These are phyloP conservation scores for Venturia aucupariae DNA, from an alignment of 2,329 filamentous ascomycete species.

Conservation along the genomic window DNA sequence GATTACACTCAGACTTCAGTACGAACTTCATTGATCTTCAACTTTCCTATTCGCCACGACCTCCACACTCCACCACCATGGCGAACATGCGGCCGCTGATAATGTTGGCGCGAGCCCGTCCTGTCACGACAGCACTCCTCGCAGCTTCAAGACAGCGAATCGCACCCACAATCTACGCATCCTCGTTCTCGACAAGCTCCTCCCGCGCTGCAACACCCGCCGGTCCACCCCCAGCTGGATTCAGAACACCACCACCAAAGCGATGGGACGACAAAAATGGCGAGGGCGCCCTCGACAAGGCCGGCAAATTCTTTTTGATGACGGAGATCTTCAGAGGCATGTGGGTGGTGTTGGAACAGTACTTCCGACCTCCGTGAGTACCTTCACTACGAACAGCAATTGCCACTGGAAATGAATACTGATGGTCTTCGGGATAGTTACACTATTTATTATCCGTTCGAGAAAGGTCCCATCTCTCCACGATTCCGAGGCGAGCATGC, in stretches of 20 bases:
- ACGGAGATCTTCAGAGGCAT: slow-evolving; percentile 95
- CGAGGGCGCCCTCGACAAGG: slow-evolving; percentile 69
- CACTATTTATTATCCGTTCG: slow-evolving; percentile 97
- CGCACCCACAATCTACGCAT: slow-evolving; percentile 17
- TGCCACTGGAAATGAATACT: not conserved
- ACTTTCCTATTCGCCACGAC: slow-evolving; percentile 18
- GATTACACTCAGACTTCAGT: not conserved
- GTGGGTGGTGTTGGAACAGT: slow-evolving; percentile 97
- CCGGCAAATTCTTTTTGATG: slow-evolving; percentile 90
- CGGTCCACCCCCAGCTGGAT: slow-evolving; percentile 66
- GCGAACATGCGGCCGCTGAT: slow-evolving; percentile 39
- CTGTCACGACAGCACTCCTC: not conserved
- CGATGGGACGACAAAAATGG: slow-evolving; percentile 67
- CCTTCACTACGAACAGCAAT: slow-evolving; percentile 11
- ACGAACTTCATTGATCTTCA: slow-evolving; percentile 21
- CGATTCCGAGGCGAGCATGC: slow-evolving; percentile 98
- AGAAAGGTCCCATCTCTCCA: slow-evolving; percentile 96
- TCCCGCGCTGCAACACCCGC: slow-evolving; percentile 55
- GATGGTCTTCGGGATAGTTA: slow-evolving; percentile 49
- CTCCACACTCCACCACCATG: slow-evolving; percentile 25
- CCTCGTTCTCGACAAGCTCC: slow-evolving; percentile 56
- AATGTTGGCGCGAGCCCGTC: slow-evolving; percentile 34
- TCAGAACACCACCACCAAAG: slow-evolving; percentile 64
- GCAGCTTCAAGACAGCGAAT: not conserved
- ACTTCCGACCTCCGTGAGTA: slow-evolving; percentile 93